Evolutionary conservation across 192 early-diverging fungal species (phyloP).

Genomic region (Linnemannia schmuckeri): DNA sequence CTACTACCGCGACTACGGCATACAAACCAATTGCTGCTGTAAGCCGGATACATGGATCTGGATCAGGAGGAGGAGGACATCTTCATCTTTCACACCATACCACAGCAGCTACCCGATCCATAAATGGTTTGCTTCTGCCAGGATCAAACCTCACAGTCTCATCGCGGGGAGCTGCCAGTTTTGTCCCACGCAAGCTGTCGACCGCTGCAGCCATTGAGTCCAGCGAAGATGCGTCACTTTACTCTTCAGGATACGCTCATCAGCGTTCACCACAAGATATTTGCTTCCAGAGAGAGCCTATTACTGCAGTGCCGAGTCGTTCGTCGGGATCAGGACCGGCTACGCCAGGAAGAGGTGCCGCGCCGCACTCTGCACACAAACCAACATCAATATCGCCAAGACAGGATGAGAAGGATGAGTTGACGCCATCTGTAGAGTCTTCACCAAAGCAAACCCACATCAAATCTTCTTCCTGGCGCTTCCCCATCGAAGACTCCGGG

Average conservation of each 20-base stretch:
- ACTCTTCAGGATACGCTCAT: neutral
- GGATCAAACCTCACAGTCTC: neutral
- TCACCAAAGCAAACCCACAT: neutral
- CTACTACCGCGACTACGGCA: neutral
- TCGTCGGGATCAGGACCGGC: neutral
- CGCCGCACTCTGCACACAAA: neutral
- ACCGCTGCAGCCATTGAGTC: neutral
- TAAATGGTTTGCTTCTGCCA: neutral
- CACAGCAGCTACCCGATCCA: neutral
- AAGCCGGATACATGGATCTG: neutral
- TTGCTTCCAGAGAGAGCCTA: neutral
- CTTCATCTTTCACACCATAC: neutral
- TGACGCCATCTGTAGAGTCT: neutral
- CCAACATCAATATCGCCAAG: neutral
- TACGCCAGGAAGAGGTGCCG: neutral
- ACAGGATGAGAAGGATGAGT: neutral
- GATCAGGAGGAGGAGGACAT: neutral
- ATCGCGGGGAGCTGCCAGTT: neutral
- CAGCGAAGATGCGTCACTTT: neutral
- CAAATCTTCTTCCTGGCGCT: constrained; percentile 17
- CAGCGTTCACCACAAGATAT: neutral
- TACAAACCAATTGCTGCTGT: neutral
- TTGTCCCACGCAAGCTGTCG: neutral
- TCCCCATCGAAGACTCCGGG: neutral
- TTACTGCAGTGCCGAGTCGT: neutral